Evolutionary conservation across 148 eudicot genomes (phyloP).

Genomic region (Polygonum maritimum): DNA sequence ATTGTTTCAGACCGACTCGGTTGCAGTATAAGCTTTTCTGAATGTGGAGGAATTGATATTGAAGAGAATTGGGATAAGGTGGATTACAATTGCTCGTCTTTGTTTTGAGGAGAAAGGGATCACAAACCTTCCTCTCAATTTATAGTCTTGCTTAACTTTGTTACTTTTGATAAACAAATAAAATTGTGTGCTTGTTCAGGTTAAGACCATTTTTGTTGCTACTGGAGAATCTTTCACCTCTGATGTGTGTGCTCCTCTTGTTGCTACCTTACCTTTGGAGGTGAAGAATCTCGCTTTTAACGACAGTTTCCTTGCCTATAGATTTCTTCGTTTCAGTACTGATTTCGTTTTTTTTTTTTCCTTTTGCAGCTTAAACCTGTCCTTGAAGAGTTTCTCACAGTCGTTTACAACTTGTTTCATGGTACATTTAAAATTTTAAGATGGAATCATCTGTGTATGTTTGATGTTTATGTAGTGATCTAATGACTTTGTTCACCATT

Average conservation of each 20-base stretch:
- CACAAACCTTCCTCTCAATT: background rate
- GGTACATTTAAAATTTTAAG: slow-evolving; percentile 33
- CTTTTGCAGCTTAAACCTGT: slow-evolving; percentile 53
- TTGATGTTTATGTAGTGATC: background rate
- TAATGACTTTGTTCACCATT: background rate
- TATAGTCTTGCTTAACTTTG: background rate
- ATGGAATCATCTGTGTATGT: background rate
- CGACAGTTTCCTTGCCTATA: background rate
- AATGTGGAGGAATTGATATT: slow-evolving; percentile 98
- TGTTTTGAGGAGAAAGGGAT: background rate
- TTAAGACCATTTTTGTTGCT: slow-evolving; percentile 75
- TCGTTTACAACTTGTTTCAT: slow-evolving; percentile 49
- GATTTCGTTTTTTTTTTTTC: background rate
- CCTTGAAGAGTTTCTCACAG: slow-evolving; percentile 84
- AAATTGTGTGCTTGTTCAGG: slow-evolving; percentile 44
- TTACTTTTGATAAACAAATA: background rate
- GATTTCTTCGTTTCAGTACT: background rate
- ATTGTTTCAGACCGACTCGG: slow-evolving; percentile 96
- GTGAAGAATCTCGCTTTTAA: slow-evolving; percentile 22
- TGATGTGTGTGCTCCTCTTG: slow-evolving; percentile 89
- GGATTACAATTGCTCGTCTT: background rate
- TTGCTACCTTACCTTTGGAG: slow-evolving; percentile 96
- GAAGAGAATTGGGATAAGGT: slow-evolving; percentile 99
- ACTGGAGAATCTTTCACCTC: slow-evolving; percentile 71
- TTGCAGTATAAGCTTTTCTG: slow-evolving; percentile 89